Evolutionary conservation across 1,139 yeast genomes (phyloP), one percentile per base, ranked within the genome.

Genomic region (Nadsonia starkeyi-henricii): DNA sequence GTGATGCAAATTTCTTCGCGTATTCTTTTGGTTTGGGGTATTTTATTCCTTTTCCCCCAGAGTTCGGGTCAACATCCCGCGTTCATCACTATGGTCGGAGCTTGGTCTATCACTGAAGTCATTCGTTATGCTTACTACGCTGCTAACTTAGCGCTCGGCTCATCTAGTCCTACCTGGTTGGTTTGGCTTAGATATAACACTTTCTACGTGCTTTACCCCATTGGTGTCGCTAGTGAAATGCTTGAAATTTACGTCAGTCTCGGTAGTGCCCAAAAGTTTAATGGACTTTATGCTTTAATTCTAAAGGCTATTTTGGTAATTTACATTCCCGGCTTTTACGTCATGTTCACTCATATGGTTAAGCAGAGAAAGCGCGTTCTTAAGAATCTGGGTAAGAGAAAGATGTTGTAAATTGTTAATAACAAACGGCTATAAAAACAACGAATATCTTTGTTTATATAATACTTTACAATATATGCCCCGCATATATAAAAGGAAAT

Each of bases 31-130:
- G 95, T 86, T 18, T 73, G 85, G 71, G 96, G 97, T 15, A 75
- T 91, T 48, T 79, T 86, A 67, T 78, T 77, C 52, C 63, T 74
- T 18, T 72, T 88, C 57, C 96, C 97, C 13, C 44, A 43, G 33
- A 33, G 17, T 15, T 28, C 49, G 3, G 46, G 46, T 12, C 28
- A 45, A 5, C 62, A 75, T 20, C 36, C 81, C 75, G 69, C 79
- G 50, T 77, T 80, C 75, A 71, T 77, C 45, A 71, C 93, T 1
- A 75, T 91, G 64, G 73, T 80, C 45, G 60, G 79, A 48, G 91
- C 96, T 19, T 91, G 99, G 99, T 78, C 91, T 19, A 62, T 85
- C 51, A 86, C 97, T 36, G 99, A 91, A 65, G 75, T 86, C 47
- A 80, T 89, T 51, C 77, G 98, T 60, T 91, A 91, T 68, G 74